These are phyloP conservation scores for Fraxinus xanthoxyloides DNA, from an alignment of 305 asterid genomes.

Conservation along the genomic window DNA sequence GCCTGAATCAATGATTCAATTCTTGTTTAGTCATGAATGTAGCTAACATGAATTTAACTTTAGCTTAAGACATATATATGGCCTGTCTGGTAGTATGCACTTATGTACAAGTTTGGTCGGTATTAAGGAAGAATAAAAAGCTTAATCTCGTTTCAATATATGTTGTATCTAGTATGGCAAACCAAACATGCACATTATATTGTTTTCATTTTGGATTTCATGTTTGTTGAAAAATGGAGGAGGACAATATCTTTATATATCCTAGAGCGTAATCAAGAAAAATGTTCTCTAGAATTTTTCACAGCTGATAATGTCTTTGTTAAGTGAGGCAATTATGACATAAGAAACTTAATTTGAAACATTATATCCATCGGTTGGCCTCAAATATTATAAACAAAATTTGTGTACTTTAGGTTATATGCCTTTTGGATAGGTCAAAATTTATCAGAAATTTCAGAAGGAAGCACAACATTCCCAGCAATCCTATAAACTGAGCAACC, in stretches of 20 bases:
- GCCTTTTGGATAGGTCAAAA: not conserved
- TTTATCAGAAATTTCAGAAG: not conserved
- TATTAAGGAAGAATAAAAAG: not conserved
- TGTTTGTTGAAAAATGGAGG: not conserved
- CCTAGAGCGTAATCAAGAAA: not conserved
- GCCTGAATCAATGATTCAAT: constrained; percentile 42
- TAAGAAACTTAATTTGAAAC: not conserved
- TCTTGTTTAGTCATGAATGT: constrained; percentile 10
- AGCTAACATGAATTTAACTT: not conserved
- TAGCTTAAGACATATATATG: not conserved
- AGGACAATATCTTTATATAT: not conserved
- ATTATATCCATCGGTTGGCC: not conserved
- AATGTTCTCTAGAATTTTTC: not conserved
- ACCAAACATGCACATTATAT: not conserved
- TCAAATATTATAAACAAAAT: not conserved
- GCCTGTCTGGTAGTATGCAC: not conserved
- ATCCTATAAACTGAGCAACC: not conserved
- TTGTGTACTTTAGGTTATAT: not conserved
- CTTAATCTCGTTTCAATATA: not conserved
- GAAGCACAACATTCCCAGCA: not conserved
- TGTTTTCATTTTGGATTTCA: not conserved
- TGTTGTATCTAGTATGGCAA: not conserved
- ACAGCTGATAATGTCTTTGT: not conserved
- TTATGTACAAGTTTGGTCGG: not conserved
- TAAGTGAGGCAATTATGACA: not conserved